A percentile compares a stretch with the other conserved stretches of the same genome.
Conservation (phyloP, 2,329 filamentous ascomycete species). For the Fusarium falciforme region DNA sequence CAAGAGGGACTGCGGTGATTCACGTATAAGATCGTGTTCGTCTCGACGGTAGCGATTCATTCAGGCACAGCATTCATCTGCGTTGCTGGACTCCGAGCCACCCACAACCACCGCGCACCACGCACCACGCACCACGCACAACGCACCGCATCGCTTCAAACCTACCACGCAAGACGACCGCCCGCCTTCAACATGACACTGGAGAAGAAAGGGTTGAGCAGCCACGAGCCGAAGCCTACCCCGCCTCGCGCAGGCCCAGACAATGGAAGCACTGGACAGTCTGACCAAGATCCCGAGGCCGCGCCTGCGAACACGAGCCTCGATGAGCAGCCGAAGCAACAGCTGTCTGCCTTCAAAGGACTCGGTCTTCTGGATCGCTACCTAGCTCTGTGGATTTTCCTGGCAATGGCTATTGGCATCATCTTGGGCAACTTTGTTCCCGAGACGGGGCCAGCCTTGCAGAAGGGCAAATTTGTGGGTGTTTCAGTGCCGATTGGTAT, state of each 20-base stretch:
- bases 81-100: neutral
- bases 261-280: no score
- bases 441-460: constrained; percentile 68
- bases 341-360: constrained; percentile 59
- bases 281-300: no score
- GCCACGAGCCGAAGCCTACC: no score
- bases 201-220: neutral
- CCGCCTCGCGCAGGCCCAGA: no score
- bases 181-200: neutral
- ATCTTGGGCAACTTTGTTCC: constrained; percentile 80
- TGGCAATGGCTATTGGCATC: constrained; percentile 81
- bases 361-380: constrained; percentile 71
- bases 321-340: neutral
- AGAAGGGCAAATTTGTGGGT: constrained; percentile 77
- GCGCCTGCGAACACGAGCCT: no score
- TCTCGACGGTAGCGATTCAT: no score
- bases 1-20: no score
- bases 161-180: neutral
- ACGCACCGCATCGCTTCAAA: neutral
- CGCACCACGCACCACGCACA: no score
- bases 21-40: no score
- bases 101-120: neutral
- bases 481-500: constrained; percentile 73
- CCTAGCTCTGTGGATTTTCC: constrained; percentile 78
- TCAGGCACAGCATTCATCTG: neutral